Percentiles rank a stretch among this genome's conserved stretches.
Evolutionary conservation across 768 basidiomycete genomes (phyloP).

Genomic region (Sarcomyxa edulis): DNA sequence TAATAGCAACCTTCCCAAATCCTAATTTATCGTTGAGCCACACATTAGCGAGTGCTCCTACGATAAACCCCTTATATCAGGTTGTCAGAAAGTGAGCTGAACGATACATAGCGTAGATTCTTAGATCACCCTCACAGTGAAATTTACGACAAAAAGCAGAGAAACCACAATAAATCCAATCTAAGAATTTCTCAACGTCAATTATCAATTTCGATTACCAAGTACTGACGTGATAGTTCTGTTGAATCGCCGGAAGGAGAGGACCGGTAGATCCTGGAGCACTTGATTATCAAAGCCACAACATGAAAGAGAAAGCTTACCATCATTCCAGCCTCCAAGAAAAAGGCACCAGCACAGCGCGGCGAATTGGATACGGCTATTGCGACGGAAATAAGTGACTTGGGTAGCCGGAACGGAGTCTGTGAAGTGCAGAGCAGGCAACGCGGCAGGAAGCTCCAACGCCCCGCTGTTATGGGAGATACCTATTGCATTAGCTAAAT

Average conservation of each 20-base stretch:
- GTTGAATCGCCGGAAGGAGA: conserved; percentile 66
- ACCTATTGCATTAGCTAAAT: too few species aligned
- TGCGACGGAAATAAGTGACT: too few species aligned
- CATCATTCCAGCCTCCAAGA: conserved; percentile 76
- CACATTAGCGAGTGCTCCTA: conserved; percentile 41
- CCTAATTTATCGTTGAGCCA: conserved; percentile 36
- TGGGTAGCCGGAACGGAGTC: too few species aligned
- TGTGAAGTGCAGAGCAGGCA: too few species aligned
- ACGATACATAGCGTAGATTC: too few species aligned
- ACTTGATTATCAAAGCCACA: too few species aligned
- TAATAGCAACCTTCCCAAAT: conserved; percentile 35
- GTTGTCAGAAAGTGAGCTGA: neutral
- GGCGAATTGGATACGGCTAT: conserved; percentile 45
- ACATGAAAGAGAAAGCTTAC: too few species aligned
- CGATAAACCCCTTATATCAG: conserved; percentile 34
- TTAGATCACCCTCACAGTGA: conserved; percentile 15
- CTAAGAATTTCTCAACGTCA: conserved; percentile 17
- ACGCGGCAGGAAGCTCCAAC: too few species aligned
- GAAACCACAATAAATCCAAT: conserved; percentile 52
- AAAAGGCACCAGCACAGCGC: conserved; percentile 54
- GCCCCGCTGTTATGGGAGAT: too few species aligned
- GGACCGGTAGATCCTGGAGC: conserved; percentile 75
- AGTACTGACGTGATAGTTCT: conserved; percentile 42
- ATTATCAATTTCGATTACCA: conserved; percentile 20
- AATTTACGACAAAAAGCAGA: conserved; percentile 46